phyloP scores from a whole-genome alignment of 805 yeast species.

The Starmerella bombi region DNA sequence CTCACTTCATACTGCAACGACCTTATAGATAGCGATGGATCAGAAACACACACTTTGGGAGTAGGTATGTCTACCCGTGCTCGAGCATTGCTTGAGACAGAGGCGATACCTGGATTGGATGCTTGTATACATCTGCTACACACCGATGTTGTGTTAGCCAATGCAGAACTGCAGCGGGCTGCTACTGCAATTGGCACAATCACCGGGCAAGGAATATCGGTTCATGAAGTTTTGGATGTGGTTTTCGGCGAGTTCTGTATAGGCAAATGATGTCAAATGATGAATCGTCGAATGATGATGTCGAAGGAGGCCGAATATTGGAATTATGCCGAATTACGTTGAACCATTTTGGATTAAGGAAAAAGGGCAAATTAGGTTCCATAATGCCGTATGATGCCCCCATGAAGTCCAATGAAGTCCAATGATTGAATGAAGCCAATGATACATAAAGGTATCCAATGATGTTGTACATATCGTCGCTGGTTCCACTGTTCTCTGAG shows the following conservation, averaged over 20 bases:
- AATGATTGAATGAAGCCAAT: too few relatives aligned
- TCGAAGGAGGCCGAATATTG: neutral
- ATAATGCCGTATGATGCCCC: neutral
- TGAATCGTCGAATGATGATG: too few relatives aligned
- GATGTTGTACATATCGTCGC: too few relatives aligned
- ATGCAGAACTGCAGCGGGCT: conserved; percentile 60
- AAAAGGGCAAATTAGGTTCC: neutral
- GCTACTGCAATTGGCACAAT: conserved; percentile 83
- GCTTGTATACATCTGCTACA: conserved; percentile 23
- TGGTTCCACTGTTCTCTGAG: too few relatives aligned
- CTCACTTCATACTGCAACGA: conserved; percentile 38
- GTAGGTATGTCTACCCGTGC: conserved; percentile 62
- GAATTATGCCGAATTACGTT: neutral
- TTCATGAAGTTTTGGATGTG: conserved; percentile 82
- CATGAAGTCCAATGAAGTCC: too few relatives aligned
- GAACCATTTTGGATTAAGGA: neutral
- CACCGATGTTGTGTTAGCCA: conserved; percentile 63
- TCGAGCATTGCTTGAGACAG: conserved; percentile 58
- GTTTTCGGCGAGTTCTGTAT: conserved; percentile 88
- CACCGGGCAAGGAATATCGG: conserved; percentile 77
- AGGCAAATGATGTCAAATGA: conserved; percentile 64
- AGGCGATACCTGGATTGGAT: conserved; percentile 63
- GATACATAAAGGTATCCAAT: too few relatives aligned
- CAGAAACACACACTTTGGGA: conserved; percentile 35
- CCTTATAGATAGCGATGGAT: conserved; percentile 27